Evolutionary conservation across 2,329 filamentous ascomycete genomes (phyloP).

Genomic region (Ophiostoma piceae): DNA sequence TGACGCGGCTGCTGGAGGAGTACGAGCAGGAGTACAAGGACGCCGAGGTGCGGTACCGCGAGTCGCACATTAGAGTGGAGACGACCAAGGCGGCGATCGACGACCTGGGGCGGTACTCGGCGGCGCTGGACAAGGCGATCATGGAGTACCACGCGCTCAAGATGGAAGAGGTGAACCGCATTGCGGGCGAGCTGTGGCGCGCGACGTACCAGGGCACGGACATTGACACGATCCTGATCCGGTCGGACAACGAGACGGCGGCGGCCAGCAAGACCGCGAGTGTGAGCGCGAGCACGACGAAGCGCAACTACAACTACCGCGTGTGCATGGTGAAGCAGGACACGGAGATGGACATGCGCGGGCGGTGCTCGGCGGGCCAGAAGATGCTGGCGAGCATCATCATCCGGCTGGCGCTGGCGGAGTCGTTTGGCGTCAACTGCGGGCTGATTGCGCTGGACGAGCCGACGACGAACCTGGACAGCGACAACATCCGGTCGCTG

Average conservation of each 20-base stretch:
- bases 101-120: constrained; percentile 75
- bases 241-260: constrained; percentile 76
- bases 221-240: constrained; percentile 93
- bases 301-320: constrained; percentile 81
- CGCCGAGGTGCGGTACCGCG: constrained; percentile 72
- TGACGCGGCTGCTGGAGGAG: constrained; percentile 66
- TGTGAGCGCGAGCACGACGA: constrained; percentile 38
- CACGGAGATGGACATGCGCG: constrained; percentile 98
- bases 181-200: constrained; percentile 94
- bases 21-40: constrained; percentile 85
- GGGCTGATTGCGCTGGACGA: constrained; percentile 91
- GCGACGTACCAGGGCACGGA: constrained; percentile 95
- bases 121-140: constrained; percentile 88
- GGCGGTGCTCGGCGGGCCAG: constrained; percentile 91
- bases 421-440: constrained; percentile 94
- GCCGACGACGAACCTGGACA: constrained; percentile 93
- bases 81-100: constrained; percentile 91
- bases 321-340: constrained; percentile 97
- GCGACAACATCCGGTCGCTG: constrained; percentile 87
- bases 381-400: constrained; percentile 97
- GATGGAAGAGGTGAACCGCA: constrained; percentile 97
- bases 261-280: constrained; percentile 38
- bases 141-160: constrained; percentile 96
- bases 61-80: constrained; percentile 82
- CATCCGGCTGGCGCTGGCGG: constrained; percentile 89